These are phyloP conservation scores for Hemileccinum rubropunctum DNA, from an alignment of 768 basidiomycete genomes.

Conservation along the genomic window DNA sequence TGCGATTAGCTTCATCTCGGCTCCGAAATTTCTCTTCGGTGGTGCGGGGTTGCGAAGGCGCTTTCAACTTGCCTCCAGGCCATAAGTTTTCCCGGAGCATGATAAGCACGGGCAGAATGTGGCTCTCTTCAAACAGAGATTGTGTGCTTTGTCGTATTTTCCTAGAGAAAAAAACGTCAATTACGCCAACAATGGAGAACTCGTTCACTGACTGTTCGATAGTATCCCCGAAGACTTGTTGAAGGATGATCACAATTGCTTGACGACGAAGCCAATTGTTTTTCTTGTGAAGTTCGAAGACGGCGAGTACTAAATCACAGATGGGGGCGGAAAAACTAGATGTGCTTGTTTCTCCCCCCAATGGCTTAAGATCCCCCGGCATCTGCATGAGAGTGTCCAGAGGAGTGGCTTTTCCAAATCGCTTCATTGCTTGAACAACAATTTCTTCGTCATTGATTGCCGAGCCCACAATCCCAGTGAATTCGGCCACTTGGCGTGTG, in stretches of 20 bases:
- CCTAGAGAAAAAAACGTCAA: conserved; percentile 40
- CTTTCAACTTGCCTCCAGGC: conserved; percentile 78
- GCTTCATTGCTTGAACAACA: conserved; percentile 74
- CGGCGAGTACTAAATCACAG: conserved; percentile 86
- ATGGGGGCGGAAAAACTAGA: conserved; percentile 92
- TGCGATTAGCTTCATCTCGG: conserved; percentile 84
- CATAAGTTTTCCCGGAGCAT: conserved; percentile 75
- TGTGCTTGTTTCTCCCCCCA: conserved; percentile 86
- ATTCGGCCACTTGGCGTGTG: conserved; percentile 85
- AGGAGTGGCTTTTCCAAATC: conserved; percentile 59
- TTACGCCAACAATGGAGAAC: background rate
- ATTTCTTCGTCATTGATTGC: conserved; percentile 82
- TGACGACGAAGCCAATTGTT: conserved; percentile 96
- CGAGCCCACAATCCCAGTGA: conserved; percentile 78
- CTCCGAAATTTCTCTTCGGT: conserved; percentile 78
- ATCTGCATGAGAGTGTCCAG: conserved; percentile 72
- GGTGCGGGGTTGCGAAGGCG: conserved; percentile 62
- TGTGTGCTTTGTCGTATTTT: conserved; percentile 84
- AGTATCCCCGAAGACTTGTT: conserved; percentile 93
- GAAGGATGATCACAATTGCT: conserved; percentile 93
- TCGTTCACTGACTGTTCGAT: conserved; percentile 75
- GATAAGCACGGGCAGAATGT: conserved; percentile 62
- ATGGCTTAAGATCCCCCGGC: conserved; percentile 72
- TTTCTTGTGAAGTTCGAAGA: conserved; percentile 94
- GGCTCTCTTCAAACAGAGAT: conserved; percentile 62